Evolutionary conservation across 169 alveolate genomes (phyloP), one percentile per base, ranked within the genome.

Genomic region (Ichthyophthirius multifiliis): DNA sequence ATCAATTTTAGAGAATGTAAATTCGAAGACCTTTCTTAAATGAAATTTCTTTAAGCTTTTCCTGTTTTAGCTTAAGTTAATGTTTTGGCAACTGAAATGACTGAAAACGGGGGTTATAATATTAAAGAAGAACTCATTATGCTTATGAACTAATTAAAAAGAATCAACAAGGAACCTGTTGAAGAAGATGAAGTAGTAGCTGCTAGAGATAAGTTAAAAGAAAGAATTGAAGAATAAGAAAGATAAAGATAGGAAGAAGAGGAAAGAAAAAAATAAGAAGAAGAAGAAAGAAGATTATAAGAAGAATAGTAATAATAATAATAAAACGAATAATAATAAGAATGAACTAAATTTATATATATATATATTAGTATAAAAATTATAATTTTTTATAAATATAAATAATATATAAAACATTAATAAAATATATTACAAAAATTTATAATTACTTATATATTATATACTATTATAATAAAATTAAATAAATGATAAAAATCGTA

Each of bases 151-250:
- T 9, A 27, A 6, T 43, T 63, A 5, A 76, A 65, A 10, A 76
- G 31, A 44, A 47, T 86, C 65, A 79, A 79, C 45, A 82, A 86
- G 41, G 77, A 48, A 16, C 86, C 41, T 30, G 41, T 82, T 2
- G 75, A 76, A 32, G 82, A n/a, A 27, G 92, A 81, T 31, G 92
- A 86, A 20, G 16, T 41, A 1, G 31, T 46, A 32, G 88, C 75
- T 37, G 92, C 83, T 31, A 37, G 41, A 0, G 74, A 82, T 43
- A 78, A 74, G 34, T 76, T 39, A 48, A 45, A 48, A 32, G 83
- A 64, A 46, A 82, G 92, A 32, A 73, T 32, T 16, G 92, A 73
- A 23, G 92, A 86, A 64, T 82, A 81, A 41, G 84, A 46, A 12
- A 76, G 83, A 65, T 20, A 35, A 48, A 83, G 73, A 27, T 67